These are phyloP conservation scores for Dacryopinax spathularia DNA, from an alignment of 768 basidiomycete species.

Conservation along the genomic window DNA sequence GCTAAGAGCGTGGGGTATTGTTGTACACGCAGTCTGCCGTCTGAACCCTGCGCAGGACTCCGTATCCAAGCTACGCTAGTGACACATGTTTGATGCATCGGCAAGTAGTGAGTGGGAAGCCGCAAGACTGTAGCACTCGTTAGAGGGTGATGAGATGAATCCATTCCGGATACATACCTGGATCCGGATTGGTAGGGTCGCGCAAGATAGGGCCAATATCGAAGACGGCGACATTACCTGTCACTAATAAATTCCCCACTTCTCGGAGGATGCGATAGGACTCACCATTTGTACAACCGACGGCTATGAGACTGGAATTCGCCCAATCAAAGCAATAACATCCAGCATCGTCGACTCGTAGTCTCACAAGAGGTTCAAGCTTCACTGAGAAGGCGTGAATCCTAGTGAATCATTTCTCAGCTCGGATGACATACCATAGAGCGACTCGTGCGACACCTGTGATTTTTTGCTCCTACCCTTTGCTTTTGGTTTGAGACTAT, in stretches of 20 bases:
- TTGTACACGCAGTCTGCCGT: slow-evolving; percentile 33
- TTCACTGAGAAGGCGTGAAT: background rate
- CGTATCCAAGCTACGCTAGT: slow-evolving; percentile 63
- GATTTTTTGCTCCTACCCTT: background rate
- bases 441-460: slow-evolving; percentile 1
- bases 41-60: slow-evolving; percentile 40
- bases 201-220: slow-evolving; percentile 13
- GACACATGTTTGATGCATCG: slow-evolving; percentile 66
- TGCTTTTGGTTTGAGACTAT: slow-evolving; percentile 25
- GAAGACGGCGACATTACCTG: slow-evolving; percentile 26
- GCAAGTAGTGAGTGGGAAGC: slow-evolving; percentile 57
- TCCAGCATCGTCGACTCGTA: slow-evolving; percentile 62
- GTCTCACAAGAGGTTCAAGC: slow-evolving; percentile 49
- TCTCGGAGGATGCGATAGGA: background rate
- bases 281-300: slow-evolving; percentile 72
- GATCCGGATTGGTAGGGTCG: background rate
- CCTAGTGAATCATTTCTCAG: too few relatives aligned
- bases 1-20: slow-evolving; percentile 59
- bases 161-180: background rate
- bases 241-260: background rate
- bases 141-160: background rate
- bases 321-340: slow-evolving; percentile 82
- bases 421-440: slow-evolving; percentile 16
- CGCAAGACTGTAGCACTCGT: slow-evolving; percentile 15
- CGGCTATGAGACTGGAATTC: slow-evolving; percentile 65